Base-by-base conservation (phyloP, 2,329 filamentous ascomycete species). In the Cercospora sp. region DNA sequence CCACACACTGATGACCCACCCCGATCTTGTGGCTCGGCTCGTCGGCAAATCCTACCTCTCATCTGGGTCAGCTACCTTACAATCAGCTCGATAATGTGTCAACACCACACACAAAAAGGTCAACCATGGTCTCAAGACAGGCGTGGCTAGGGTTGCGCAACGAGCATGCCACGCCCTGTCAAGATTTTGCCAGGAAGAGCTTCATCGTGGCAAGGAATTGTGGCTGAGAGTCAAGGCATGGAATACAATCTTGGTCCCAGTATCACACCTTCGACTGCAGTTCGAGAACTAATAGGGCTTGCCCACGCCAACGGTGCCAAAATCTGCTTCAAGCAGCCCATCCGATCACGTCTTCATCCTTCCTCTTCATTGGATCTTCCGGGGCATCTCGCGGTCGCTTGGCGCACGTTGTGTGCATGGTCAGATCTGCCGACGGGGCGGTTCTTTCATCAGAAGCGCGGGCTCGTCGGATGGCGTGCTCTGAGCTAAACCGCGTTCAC, bases 381-480 rank as follows among this genome's bases (percentile, higher is more conserved):
- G 48, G 28, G 20, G 55, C 31, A 20, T 59, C 65, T 42, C 30
- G 28, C 61, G 61, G 53, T 20, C 23, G 5, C 67, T 68, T 64
- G 63, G 67, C 67, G 67, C 67, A 68, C 67, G 67, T 63, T 39
- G 53, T 48, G 39, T 31, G 31, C 28, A 33, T 57, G 58, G 57
- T 26, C 53, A 45, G 57, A 57, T 42, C 57, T 51, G 63, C 59
- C 67, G 60, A 68, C 63, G 57, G 31, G 30, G 66, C 66, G 66
- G 57, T 39, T 28, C 45, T 48, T 18, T 53, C 26, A 28, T 36
- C 26, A 62, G 60, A 51, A 31, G 60, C 60, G 60, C 60, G 51
- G 48, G 59, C 18, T 66, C 57, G 64, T 66, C 60, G 60, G 57
- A 68, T 68, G 51, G 67, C 67, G 67, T 68, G 67, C 67, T 68